Evolutionary conservation across 768 basidiomycete species (phyloP), one percentile per base, ranked within the genome.

Genomic region (Suillus spraguei): DNA sequence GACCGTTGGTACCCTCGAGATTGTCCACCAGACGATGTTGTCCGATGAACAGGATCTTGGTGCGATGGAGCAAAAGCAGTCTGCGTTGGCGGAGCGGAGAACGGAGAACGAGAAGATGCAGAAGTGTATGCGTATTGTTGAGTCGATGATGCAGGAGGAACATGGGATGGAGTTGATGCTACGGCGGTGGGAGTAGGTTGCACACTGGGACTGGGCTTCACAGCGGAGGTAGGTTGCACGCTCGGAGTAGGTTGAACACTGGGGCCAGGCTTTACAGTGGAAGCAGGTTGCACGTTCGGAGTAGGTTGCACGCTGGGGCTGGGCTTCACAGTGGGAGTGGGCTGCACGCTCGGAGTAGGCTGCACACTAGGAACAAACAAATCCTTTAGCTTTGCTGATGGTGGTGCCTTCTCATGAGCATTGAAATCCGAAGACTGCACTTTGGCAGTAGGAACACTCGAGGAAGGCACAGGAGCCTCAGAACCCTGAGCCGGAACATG

Each of bases 1-100:
- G 70, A 22, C 33, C 72, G 74, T 44, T 74, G 72, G 38, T 66
- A 58, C 7, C 62, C 61, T 42, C 74, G 74, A 64, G 74, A 66
- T 11, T 69, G 8, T 38, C 52, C 54, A 41, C 66, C 9, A 50
- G 69, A 55, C 4, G 74, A 59, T 14, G 60, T 61, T 3, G 66
- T 60, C 54, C 71, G 74, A 60, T 72, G 75, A 24, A 53, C 41
- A 50, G 65, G 47, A 41, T 47, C 39, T 44, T 59, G 39, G 13
- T 66, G 67, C 16, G 55, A 28, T n/a, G 61, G 13, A 32, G 59
- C 5, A 41, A 66, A 65, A 8, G 65, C 59, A 8, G 66, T 49
- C 16, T 75, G 74, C 35, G 63, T 47, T 28, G 68, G 65, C 10
- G 74, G 74, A 44, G 67, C 68, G 17, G 71, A 71, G 46, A 66